Evolutionary conservation across 1,139 yeast genomes (phyloP), one percentile per base, ranked within the genome.

Genomic region (Geotrichum restrictum): DNA sequence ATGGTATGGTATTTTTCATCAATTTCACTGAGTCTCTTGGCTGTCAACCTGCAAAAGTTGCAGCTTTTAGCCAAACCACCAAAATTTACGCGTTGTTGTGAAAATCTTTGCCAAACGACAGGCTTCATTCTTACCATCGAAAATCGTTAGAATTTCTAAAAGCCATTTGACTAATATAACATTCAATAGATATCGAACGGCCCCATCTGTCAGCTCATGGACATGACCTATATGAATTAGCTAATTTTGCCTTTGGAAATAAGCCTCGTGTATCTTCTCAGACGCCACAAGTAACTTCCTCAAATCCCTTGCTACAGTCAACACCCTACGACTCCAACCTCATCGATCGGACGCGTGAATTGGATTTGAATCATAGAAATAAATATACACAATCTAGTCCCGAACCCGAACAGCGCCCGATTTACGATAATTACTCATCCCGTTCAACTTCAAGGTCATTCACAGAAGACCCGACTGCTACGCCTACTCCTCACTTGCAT

Each of bases 181-280:
- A 4, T 10, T 32, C 29, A 13, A n/a, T 36, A 45, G 48, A 45
- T 7, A 19, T 45, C n/a, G 41, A 45, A 14, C 19, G 48, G 18
- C 33, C 48, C 22, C 48, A 45, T 21, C 22, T 48, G 37, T 48
- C 50, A 6, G 6, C 41, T 16, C 41, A 48, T 16, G 50, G 50
- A 8, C 7, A 40, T 8, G 50, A 48, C 16, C 36, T 34, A 0
- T 14, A 33, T 24, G 45, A 40, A 2, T 24, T 48, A 21, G 46
- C 46, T n/a, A 41, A 48, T n/a, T 13, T 24, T 27, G 21, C 40
- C n/a, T 48, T 48, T 37, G 50, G 42, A 14, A 14, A 11, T 3
- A 24, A 24, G 8, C 5, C 33, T 5, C 16, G n/a, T 10, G 8
- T 16, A 5, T 5, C 27, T 11, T 19, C 14, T 3, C 36, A 43